Percentiles rank a stretch among this genome's conserved stretches.
phyloP scores from a whole-genome alignment of 306 rosid genomes.

The Rosa lucieae region DNA sequence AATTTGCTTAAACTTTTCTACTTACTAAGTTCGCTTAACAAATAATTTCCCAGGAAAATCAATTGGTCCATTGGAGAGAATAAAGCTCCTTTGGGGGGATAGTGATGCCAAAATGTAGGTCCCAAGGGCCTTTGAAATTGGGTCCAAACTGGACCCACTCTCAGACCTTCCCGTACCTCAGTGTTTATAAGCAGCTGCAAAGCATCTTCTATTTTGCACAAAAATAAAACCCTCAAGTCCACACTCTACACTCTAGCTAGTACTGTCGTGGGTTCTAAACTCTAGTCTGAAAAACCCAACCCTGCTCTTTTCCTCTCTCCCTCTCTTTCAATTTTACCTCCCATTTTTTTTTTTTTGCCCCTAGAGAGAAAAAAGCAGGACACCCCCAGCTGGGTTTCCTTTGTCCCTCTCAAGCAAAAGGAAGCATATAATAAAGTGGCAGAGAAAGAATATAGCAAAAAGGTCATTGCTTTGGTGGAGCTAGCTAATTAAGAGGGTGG shows the following conservation, averaged over 20 bases:
- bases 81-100: constrained; percentile 18
- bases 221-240: not conserved
- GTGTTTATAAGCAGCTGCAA: constrained; percentile 66
- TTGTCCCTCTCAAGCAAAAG: constrained; percentile 24
- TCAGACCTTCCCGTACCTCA: constrained; percentile 18
- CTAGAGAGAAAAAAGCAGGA: not conserved
- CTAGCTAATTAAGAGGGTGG: constrained; percentile 16
- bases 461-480: constrained; percentile 39
- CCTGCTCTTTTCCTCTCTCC: not conserved
- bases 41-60: not conserved
- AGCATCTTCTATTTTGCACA: constrained; percentile 41
- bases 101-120: constrained; percentile 39
- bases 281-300: constrained; percentile 8
- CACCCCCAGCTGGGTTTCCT: constrained; percentile 44
- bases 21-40: not conserved
- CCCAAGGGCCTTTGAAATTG: constrained; percentile 24
- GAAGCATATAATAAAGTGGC: constrained; percentile 65
- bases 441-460: constrained; percentile 28
- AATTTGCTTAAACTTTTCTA: not conserved
- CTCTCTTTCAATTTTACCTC: constrained; percentile 20
- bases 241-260: not conserved
- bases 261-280: not conserved
- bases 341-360: constrained; percentile 8
- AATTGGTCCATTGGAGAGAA: constrained; percentile 5
- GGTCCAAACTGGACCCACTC: constrained; percentile 47